A percentile compares a stretch with the other conserved stretches of the same genome.
Evolutionary conservation across 2,329 filamentous ascomycete species (phyloP).

Genomic region (Pestalotiopsis sp.): DNA sequence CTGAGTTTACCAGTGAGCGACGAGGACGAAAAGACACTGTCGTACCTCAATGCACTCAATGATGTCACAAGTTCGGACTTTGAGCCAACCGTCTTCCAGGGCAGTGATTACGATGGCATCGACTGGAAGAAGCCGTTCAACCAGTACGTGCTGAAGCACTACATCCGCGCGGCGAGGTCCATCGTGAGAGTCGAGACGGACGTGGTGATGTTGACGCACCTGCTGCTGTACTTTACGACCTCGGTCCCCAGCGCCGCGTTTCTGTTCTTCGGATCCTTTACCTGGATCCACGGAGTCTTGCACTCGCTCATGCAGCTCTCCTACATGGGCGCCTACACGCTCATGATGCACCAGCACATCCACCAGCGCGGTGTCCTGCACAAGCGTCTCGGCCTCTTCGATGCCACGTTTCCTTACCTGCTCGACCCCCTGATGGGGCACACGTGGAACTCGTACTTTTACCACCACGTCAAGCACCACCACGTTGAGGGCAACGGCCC

Average conservation of each 20-base stretch:
- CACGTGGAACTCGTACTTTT: conserved; percentile 84
- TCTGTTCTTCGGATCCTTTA: conserved; percentile 65
- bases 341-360: conserved; percentile 86
- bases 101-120: conserved; percentile 50
- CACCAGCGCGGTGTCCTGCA: conserved; percentile 71
- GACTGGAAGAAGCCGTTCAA: conserved; percentile 17
- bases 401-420: conserved; percentile 71
- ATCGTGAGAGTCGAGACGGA: conserved; percentile 69
- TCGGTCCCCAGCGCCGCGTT: conserved; percentile 69
- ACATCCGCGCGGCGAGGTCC: conserved; percentile 54
- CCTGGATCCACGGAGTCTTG: conserved; percentile 65
- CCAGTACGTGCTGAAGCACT: conserved; percentile 56
- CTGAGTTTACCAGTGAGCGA: neutral
- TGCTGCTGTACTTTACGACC: conserved; percentile 71
- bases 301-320: conserved; percentile 68
- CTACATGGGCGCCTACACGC: conserved; percentile 74
- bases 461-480: conserved; percentile 85
- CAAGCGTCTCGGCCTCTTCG: conserved; percentile 56
- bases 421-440: conserved; percentile 78
- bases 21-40: neutral
- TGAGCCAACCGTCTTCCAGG: conserved; percentile 56
- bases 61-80: conserved; percentile 48
- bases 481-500: conserved; percentile 82
- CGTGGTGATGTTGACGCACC: conserved; percentile 77
- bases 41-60: conserved; percentile 43